These are phyloP conservation scores for Jatropha multifida DNA, from an alignment of 441 rosid genomes.

Conservation along the genomic window DNA sequence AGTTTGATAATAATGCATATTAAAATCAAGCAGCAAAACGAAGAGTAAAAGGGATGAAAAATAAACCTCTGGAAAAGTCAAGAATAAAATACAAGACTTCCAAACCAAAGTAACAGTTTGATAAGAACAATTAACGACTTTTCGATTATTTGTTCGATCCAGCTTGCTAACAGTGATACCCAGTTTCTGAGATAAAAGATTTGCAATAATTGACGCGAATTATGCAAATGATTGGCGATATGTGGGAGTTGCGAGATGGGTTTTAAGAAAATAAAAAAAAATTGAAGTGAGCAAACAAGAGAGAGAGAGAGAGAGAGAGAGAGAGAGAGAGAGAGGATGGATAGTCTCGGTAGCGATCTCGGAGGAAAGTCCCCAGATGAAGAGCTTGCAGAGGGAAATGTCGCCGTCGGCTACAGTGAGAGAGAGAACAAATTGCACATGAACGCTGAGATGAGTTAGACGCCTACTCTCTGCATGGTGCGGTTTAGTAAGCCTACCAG, in stretches of 20 bases:
- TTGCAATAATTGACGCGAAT: neutral
- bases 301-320: constrained; percentile 55
- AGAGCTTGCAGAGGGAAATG: constrained; percentile 75
- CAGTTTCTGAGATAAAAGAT: constrained; percentile 18
- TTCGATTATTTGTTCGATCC: constrained; percentile 26
- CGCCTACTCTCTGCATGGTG: no score
- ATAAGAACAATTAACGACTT: constrained; percentile 33
- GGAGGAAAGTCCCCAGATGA: constrained; percentile 86
- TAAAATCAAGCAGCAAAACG: neutral
- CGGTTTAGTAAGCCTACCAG: no score
- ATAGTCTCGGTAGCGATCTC: constrained; percentile 84
- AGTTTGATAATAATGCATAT: neutral
- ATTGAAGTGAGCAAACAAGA: constrained; percentile 25
- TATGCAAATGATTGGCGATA: constrained; percentile 6
- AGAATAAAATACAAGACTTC: constrained; percentile 1
- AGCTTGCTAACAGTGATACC: constrained; percentile 8
- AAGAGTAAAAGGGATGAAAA: neutral
- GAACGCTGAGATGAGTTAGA: no score
- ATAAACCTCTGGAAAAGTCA: constrained; percentile 61
- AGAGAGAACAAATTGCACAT: no score
- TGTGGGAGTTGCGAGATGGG: constrained; percentile 21
- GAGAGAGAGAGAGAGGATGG: constrained; percentile 56
- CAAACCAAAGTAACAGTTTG: constrained; percentile 33
- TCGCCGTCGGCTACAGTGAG: constrained; percentile 62
- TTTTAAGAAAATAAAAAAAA: constrained; percentile 12